Evolutionary conservation across 2,329 filamentous ascomycete species (phyloP), one percentile per base, ranked within the genome.

Genomic region (Rhexocercosporidium sp.): DNA sequence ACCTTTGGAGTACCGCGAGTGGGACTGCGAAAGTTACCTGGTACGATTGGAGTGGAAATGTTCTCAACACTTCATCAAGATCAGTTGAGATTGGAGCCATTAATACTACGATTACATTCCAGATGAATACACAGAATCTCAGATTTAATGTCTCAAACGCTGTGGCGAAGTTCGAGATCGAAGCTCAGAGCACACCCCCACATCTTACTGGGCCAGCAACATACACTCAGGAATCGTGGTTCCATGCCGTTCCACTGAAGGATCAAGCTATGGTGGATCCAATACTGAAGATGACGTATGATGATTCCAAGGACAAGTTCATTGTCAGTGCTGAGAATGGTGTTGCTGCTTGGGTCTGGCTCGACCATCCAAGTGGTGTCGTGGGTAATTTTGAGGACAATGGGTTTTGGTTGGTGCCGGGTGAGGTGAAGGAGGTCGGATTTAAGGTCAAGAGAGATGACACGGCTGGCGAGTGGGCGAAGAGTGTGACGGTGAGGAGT

Each of bases 321-420:
- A 61, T 63, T 7, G 66, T 72, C 5, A 29, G 67, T 41, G 70
- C 72, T 4, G 67, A 65, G 34, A 71, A 65, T 18, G 71, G 41
- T 0, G 67, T 71, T 20, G 72, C 71, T 3, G 72, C 71, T 37
- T 73, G 67, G 70, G 67, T 72, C 0, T 73, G 72, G 71, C 65
- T 74, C n/a, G 70, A 74, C 37, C 53, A 72, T 8, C 69, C 71
- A 1, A 65, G 62, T 14, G 71, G 69, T 0, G 69, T 66, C 6
- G 16, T 70, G 60, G 71, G 63, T 18, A 70, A 71, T 64, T 72
- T 72, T 47, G 64, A 69, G 7, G 56, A 64, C 9, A 71, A 71
- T 68, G 70, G 57, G 7, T 74, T 72, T 59, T 74, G 69, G 71
- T 37, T 74, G 14, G n/a, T 71, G 18, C 69, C 68, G 0, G 59